Conservation (phyloP, 163 green algal genomes). For the Botryococcus braunii region DNA sequence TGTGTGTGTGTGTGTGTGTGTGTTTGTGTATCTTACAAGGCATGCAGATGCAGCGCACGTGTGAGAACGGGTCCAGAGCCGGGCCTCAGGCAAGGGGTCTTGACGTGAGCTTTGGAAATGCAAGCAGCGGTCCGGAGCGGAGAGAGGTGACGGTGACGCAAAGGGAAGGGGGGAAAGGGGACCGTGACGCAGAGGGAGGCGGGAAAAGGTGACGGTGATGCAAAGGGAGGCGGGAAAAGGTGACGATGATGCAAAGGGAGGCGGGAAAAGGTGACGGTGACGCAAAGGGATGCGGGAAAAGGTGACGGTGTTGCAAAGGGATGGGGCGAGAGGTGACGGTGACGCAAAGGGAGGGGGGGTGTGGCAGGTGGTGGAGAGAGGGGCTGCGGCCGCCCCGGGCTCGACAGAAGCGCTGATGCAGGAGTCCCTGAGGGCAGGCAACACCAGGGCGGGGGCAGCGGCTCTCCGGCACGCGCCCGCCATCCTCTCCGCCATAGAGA, state of each 20-base stretch:
- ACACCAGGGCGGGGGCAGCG: conserved; percentile 2
- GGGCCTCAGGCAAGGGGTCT: too few relatives aligned
- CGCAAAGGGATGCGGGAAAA: neutral
- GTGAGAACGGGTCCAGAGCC: too few relatives aligned
- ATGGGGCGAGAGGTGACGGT: neutral
- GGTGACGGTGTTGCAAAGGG: neutral
- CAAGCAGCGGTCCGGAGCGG: too few relatives aligned
- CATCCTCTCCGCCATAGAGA: conserved; percentile 8
- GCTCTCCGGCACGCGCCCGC: conserved; percentile 11
- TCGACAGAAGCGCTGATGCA: conserved; percentile 29
- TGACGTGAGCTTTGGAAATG: too few relatives aligned
- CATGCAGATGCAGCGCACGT: too few relatives aligned
- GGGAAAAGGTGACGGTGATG: neutral
- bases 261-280: neutral
- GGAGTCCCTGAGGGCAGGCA: conserved; percentile 20
- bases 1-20: too few relatives aligned
- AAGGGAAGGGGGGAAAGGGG: neutral
- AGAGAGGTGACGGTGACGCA: neutral
- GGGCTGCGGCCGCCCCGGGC: conserved; percentile 15
- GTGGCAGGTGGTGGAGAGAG: conserved; percentile 14
- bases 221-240: neutral
- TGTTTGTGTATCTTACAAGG: too few relatives aligned
- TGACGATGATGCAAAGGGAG: neutral
- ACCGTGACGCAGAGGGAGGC: too few relatives aligned
- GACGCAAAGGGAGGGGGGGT: neutral